Base-by-base conservation (phyloP, 345 rosid genomes). In the Noccaea caerulescens region DNA sequence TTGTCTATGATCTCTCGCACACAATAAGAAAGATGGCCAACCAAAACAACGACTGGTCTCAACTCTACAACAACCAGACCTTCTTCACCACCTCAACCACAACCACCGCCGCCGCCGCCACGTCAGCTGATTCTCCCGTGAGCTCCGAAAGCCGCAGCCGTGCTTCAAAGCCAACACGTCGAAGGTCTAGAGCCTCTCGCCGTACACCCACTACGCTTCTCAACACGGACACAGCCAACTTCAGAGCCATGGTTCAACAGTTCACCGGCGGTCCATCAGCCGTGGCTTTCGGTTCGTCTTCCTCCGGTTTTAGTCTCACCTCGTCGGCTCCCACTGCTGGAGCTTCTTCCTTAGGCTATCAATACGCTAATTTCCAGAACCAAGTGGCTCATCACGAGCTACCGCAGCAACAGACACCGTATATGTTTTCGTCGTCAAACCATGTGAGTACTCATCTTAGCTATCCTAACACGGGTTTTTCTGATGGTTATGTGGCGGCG, bases 181-280 rank as follows among this genome's bases (percentile, higher is more conserved):
- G 92, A 71, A 85, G 97, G 72, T 77, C 96, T 2, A 81, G 98
- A 76, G 97, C 92, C 44, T 88, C 98, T 0, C 80, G 97, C 66
- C 84, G 97, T 64, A 92, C 97, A 58, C 97, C 98, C 1, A 93
- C 98, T 1, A 93, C 98, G 1, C 90, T 93, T 52, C 50, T 93
- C 73, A 88, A 85, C 9, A 93, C 98, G 14, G 93, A 90, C 77
- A 88, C 96, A 41, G 25, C 86, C 46, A 93, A 93, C 77, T 93
- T 93, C 82, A 81, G 96, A 74, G 92, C 97, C 77, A 93, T 93
- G 98, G 97, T 93, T 36, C 98, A 93, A 41, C 97, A 93, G 18
- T 93, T 87, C 69, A 93, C 98, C 0, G 98, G 97, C 6, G 92
- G 92, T 69, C 98, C 98, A 30, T 85, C 93, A 2, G 89, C 95